Conservation (phyloP, 169 alveolate species). For the Amoebophrya sp. region DNA sequence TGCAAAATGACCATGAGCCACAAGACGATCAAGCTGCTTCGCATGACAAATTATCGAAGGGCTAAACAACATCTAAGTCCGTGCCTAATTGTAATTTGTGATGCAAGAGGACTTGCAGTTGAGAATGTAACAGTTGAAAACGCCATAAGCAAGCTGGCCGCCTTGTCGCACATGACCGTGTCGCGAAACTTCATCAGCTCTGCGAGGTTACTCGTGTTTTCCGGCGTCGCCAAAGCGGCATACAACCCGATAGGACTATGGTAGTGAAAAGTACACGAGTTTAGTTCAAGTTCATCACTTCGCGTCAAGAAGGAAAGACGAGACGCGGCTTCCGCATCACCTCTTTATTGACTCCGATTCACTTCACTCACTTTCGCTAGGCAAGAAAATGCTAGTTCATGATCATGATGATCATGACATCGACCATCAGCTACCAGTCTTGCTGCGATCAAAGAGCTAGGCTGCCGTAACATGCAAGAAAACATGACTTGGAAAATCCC, state of each 20-base stretch:
- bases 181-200: not conserved
- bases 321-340: not conserved
- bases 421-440: too few relatives aligned
- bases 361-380: not conserved
- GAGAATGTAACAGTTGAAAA: too few relatives aligned
- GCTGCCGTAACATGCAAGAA: too few relatives aligned
- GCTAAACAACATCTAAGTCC: too few relatives aligned
- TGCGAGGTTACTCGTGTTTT: not conserved
- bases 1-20: too few relatives aligned
- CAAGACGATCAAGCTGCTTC: too few relatives aligned
- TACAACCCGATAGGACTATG: not conserved
- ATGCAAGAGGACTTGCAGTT: too few relatives aligned
- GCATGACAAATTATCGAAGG: too few relatives aligned
- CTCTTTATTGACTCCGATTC: not conserved
- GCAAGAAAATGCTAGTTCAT: not conserved
- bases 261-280: not conserved
- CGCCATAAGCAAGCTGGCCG: not conserved
- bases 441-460: too few relatives aligned
- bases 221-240: not conserved
- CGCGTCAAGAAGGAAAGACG: not conserved
- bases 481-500: too few relatives aligned
- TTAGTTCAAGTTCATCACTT: not conserved
- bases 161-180: not conserved
- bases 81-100: too few relatives aligned
- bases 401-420: not conserved